phyloP scores from a whole-genome alignment of 2,329 filamentous ascomycete genomes.

The Lachnellula cervina region DNA sequence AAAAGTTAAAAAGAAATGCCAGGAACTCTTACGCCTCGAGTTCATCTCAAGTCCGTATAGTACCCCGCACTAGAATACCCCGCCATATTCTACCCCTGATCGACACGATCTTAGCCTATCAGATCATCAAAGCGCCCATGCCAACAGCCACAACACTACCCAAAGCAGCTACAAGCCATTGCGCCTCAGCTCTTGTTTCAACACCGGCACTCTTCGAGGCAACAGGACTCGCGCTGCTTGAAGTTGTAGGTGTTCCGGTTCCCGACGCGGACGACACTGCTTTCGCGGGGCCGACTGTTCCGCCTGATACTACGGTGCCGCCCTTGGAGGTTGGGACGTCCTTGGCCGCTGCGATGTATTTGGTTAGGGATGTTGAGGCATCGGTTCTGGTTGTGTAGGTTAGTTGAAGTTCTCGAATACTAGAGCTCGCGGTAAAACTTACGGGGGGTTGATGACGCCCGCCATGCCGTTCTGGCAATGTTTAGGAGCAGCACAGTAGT shows the following conservation, averaged over 20 bases:
- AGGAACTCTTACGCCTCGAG: too few relatives aligned
- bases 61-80: background rate
- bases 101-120: background rate
- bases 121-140: slow-evolving; percentile 13
- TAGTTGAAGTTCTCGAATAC: background rate
- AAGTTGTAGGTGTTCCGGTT: background rate
- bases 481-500: slow-evolving; percentile 36
- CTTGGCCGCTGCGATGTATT: slow-evolving; percentile 13
- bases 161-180: slow-evolving; percentile 10
- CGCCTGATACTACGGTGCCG: slow-evolving; percentile 17
- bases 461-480: slow-evolving; percentile 42
- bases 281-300: slow-evolving; percentile 11
- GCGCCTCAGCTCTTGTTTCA: slow-evolving; percentile 7
- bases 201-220: slow-evolving; percentile 8
- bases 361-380: slow-evolving; percentile 13
- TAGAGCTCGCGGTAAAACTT: slow-evolving; percentile 16
- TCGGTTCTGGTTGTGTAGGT: slow-evolving; percentile 10
- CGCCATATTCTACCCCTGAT: background rate
- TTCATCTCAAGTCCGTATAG: too few relatives aligned
- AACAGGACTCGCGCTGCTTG: slow-evolving; percentile 1
- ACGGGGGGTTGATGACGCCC: slow-evolving; percentile 39
- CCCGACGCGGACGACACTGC: slow-evolving; percentile 3
- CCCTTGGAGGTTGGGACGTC: slow-evolving; percentile 1
- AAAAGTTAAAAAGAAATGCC: too few relatives aligned
- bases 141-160: slow-evolving; percentile 12